phyloP scores from a whole-genome alignment of 1,139 yeast genomes.

The Candida sp. region DNA sequence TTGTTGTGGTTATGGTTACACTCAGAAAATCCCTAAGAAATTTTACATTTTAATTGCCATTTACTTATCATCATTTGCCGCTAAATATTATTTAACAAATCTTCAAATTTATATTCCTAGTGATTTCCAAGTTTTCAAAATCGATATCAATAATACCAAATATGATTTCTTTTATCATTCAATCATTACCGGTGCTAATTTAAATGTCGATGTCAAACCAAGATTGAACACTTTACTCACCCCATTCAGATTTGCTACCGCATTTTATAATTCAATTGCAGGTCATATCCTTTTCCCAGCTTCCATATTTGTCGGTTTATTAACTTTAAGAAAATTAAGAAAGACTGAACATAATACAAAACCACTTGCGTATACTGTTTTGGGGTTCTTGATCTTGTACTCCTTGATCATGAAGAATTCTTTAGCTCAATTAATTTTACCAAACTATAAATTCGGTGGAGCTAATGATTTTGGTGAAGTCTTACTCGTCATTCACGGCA shows the following conservation, averaged over 20 bases:
- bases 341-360: conserved; percentile 2
- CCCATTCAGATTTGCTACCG: neutral
- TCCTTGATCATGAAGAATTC: neutral
- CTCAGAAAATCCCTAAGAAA: conserved; percentile 1
- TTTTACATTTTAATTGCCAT: neutral
- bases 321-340: conserved; percentile 5
- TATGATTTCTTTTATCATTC: conserved; percentile 9
- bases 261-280: neutral
- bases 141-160: conserved; percentile 4
- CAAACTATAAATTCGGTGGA: conserved; percentile 6
- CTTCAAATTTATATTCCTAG: conserved; percentile 1
- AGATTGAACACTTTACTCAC: neutral
- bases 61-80: neutral
- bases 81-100: neutral
- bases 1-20: conserved; percentile 3
- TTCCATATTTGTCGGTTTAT: conserved; percentile 5
- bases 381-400: conserved; percentile 8
- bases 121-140: conserved; percentile 2
- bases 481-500: conserved; percentile 7
- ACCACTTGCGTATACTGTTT: conserved; percentile 5
- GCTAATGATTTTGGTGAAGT: conserved; percentile 11
- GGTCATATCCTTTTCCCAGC: neutral
- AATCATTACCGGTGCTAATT: conserved; percentile 2
- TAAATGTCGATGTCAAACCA: neutral
- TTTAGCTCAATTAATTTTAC: conserved; percentile 1